Conservation (phyloP, 345 rosid genomes). For the Gossypium herbaceum region DNA sequence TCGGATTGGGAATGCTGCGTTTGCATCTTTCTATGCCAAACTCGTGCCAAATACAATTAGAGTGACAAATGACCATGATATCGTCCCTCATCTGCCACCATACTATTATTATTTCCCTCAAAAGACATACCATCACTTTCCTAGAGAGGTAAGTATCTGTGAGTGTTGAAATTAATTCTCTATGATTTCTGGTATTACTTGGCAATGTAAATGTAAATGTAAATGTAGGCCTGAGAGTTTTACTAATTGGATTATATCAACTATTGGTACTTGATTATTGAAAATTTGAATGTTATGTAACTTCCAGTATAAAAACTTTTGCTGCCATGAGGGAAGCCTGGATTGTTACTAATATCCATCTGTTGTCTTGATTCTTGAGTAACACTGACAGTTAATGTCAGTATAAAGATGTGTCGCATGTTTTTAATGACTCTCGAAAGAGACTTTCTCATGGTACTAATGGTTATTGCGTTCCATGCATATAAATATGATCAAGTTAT, state of each 20-base stretch:
- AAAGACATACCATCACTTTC: constrained; percentile 96
- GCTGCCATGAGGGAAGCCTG: neutral
- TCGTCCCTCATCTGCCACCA: constrained; percentile 95
- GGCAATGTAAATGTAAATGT: neutral
- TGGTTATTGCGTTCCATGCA: neutral
- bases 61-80: constrained; percentile 72
- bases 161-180: neutral
- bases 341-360: neutral
- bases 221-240: neutral
- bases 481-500: neutral
- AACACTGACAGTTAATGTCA: neutral
- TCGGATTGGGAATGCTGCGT: constrained; percentile 86
- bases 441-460: neutral
- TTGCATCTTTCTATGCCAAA: constrained; percentile 63
- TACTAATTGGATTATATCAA: neutral
- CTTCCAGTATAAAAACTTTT: neutral
- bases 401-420: neutral
- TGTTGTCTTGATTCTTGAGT: neutral
- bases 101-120: constrained; percentile 61
- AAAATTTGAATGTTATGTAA: neutral
- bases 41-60: constrained; percentile 73
- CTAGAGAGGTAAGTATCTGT: constrained; percentile 64
- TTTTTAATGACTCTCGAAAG: neutral
- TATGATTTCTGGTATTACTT: neutral
- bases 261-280: neutral